Evolutionary conservation across 1,284 basidiomycete species (phyloP).

Genomic region (Stereum hirsutum): DNA sequence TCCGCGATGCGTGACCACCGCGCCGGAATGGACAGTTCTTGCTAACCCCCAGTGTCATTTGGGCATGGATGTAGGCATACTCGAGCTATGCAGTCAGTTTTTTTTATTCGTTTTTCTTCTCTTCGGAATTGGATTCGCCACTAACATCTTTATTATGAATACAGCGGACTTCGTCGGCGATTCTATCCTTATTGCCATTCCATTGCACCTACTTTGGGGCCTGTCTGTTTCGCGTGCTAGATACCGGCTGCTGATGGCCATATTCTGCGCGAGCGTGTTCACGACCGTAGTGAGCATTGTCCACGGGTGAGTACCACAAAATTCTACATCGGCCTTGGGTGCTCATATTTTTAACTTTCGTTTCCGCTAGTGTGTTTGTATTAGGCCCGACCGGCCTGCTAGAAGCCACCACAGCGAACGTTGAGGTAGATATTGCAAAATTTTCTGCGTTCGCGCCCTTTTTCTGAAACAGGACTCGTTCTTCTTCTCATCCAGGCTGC

Average conservation of each 20-base stretch:
- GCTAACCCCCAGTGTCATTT: conserved; percentile 18
- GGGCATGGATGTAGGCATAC: conserved; percentile 15
- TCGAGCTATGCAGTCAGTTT: conserved; percentile 19
- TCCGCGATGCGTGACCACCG: conserved; percentile 2
- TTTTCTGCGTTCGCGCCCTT: not conserved
- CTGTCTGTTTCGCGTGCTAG: conserved; percentile 9
- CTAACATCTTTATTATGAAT: too few species aligned
- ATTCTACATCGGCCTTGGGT: too few species aligned
- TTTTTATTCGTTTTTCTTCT: not conserved
- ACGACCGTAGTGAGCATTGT: conserved; percentile 17
- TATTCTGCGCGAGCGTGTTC: conserved; percentile 19
- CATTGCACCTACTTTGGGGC: conserved; percentile 17
- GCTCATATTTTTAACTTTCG: too few species aligned
- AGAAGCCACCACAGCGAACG: conserved; percentile 14
- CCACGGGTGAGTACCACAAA: too few species aligned
- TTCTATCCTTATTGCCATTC: conserved; percentile 16
- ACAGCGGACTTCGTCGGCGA: conserved; percentile 21
- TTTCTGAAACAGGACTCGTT: too few species aligned
- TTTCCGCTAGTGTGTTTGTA: conserved; percentile 13
- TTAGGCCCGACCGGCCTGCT: conserved; percentile 13
- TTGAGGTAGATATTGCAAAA: conserved; percentile 10
- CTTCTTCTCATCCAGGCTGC: conserved; percentile 13
- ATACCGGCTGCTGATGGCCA: conserved; percentile 14
- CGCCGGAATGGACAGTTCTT: conserved; percentile 15
- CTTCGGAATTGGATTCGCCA: not conserved